These are phyloP conservation scores for Cotoneaster glaucophyllus DNA, from an alignment of 306 rosid species.

Conservation along the genomic window DNA sequence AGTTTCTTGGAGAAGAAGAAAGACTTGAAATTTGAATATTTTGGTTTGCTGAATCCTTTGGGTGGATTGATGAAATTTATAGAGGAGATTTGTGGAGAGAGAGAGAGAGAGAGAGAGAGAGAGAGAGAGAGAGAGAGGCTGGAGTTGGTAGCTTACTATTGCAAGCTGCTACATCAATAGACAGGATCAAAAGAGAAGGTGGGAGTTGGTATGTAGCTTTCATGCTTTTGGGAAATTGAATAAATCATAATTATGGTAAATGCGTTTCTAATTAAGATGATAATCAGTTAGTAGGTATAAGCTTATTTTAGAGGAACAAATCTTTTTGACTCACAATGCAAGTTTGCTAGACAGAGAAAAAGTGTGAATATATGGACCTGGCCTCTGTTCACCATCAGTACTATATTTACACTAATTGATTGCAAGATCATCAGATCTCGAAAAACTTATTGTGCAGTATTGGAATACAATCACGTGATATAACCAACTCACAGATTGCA, in stretches of 20 bases:
- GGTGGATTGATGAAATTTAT: constrained; percentile 28
- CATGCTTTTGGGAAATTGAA: not conserved
- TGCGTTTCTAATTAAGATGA: not conserved
- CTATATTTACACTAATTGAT: not conserved
- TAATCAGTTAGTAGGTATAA: not conserved
- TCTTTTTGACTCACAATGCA: not conserved
- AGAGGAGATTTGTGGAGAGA: not conserved
- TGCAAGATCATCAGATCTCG: not conserved
- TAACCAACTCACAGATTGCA: too few relatives aligned
- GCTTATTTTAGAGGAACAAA: not conserved
- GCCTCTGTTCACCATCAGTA: not conserved
- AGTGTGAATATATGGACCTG: not conserved
- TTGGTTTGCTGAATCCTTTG: constrained; percentile 22
- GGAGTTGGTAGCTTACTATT: constrained; percentile 6
- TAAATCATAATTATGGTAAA: not conserved
- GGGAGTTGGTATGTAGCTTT: constrained; percentile 34
- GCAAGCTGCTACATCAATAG: constrained; percentile 7
- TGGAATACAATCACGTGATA: too few relatives aligned
- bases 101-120: too few relatives aligned
- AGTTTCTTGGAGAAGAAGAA: constrained; percentile 7
- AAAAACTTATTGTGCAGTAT: too few relatives aligned
- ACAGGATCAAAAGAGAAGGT: constrained; percentile 1
- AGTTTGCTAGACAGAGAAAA: not conserved
- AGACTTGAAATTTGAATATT: not conserved
- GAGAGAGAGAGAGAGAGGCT: not conserved